Percentiles rank a stretch among this genome's conserved stretches.
Conservation (phyloP, 805 yeast genomes). For the Saccharomycopsis sp. region DNA sequence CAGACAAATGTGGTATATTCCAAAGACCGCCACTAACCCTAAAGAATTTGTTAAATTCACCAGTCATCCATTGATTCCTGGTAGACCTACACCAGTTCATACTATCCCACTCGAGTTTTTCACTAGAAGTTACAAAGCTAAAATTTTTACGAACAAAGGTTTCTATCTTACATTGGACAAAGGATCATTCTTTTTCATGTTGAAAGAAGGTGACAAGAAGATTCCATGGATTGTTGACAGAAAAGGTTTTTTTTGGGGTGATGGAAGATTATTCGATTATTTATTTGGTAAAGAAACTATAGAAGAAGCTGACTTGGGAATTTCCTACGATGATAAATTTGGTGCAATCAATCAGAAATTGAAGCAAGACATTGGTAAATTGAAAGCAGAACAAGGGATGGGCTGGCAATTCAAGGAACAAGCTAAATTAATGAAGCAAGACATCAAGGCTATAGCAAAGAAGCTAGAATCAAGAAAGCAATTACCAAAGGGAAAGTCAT, state of each 20-base stretch:
- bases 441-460: slow-evolving; percentile 11
- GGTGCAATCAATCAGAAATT: slow-evolving; percentile 37
- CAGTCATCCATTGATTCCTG: slow-evolving; percentile 71
- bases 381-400: slow-evolving; percentile 12
- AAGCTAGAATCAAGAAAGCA: slow-evolving; percentile 5
- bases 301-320: slow-evolving; percentile 69
- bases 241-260: slow-evolving; percentile 89
- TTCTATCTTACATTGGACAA: slow-evolving; percentile 78
- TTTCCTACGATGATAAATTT: slow-evolving; percentile 53
- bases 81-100: slow-evolving; percentile 66
- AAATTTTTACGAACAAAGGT: slow-evolving; percentile 83
- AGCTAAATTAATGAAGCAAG: slow-evolving; percentile 18
- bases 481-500: not conserved
- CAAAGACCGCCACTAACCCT: slow-evolving; percentile 31
- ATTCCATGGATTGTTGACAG: slow-evolving; percentile 77
- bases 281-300: slow-evolving; percentile 74
- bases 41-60: slow-evolving; percentile 54
- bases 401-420: slow-evolving; percentile 21
- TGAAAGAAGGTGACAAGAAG: slow-evolving; percentile 49
- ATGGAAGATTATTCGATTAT: slow-evolving; percentile 77
- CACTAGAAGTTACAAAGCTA: slow-evolving; percentile 50
- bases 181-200: slow-evolving; percentile 63
- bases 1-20: slow-evolving; percentile 71
- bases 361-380: slow-evolving; percentile 10
- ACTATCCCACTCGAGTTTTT: slow-evolving; percentile 55